Evolutionary conservation across 371 early-diverging fungal genomes (phyloP).

Genomic region (Ordospora colligata): DNA sequence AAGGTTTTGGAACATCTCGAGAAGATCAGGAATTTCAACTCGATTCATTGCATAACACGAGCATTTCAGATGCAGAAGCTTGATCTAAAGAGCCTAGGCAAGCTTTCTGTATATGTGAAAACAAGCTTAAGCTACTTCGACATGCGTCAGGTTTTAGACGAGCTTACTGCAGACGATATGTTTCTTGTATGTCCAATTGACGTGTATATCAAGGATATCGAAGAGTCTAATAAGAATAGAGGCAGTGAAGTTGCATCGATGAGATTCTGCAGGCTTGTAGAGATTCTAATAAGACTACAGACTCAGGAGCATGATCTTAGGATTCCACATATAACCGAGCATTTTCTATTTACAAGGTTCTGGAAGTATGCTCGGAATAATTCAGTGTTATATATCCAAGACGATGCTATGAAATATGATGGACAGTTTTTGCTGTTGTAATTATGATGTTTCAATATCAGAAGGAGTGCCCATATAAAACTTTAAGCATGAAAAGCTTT

Average conservation of each 20-base stretch:
- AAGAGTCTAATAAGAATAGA: slow-evolving; percentile 30
- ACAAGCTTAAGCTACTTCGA: not conserved
- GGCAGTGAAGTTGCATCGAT: slow-evolving; percentile 19
- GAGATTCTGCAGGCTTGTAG: slow-evolving; percentile 26
- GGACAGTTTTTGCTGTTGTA: not conserved
- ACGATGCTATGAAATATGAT: not conserved
- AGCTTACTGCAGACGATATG: not conserved
- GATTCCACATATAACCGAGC: not conserved
- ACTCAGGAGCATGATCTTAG: not conserved
- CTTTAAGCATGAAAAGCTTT: not conserved
- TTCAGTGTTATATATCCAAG: not conserved
- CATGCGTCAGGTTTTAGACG: not conserved
- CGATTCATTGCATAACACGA: not conserved
- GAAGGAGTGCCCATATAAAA: no score
- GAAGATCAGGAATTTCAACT: slow-evolving; percentile 30
- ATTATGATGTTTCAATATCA: not conserved
- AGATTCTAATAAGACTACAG: slow-evolving; percentile 12
- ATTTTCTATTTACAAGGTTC: slow-evolving; percentile 10
- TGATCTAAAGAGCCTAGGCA: not conserved
- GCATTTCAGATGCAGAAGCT: slow-evolving; percentile 18
- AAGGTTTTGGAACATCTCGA: slow-evolving; percentile 2
- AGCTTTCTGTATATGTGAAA: not conserved
- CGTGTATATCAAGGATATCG: slow-evolving; percentile 19
- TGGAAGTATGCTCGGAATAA: not conserved
- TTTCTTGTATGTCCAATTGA: slow-evolving; percentile 31